Base-by-base conservation (phyloP, 768 basidiomycete species). In the Sarcomyxa edulis region DNA sequence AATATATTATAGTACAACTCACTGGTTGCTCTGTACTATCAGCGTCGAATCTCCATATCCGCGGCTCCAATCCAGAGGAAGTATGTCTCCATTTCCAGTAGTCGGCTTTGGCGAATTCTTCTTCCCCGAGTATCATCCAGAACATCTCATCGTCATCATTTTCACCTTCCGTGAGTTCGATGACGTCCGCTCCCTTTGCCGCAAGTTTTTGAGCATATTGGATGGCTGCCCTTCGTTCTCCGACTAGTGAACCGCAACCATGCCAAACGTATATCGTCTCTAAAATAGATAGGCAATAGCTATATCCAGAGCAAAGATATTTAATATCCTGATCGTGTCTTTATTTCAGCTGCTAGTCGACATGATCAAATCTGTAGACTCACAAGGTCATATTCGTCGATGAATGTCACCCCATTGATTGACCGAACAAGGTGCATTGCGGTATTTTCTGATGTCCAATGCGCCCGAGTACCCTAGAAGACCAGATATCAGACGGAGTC, bases 231-330 rank as follows among this genome's bases (percentile, higher is more conserved):
- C 65, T 48, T 40, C 77, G 73, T 58, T 92, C 89, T 22, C 48
- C 45, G 5, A 64, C 32, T 10, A 65, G 65, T 3, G 88, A 80
- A 18, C 89, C 89, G 37, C 74, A 66, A 3, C 89, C 89, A 53
- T 89, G 68, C 89, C 90, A 92, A 23, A 91, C 75, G 47, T 87
- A 90, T 25, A 83, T 61, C 2, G 76, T 75, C 24, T 76, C 76
- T 43, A 91, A 61, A 32, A 90, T 65, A 3, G 81, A 74, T 24
- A 88, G 46, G 48, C 85, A 89, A 54, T 84, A 90, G 48, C 84
- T 87, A 58, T 79, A 91, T n/a, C 73, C 89, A 7, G 88, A 90
- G 53, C 88, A 91, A 1, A 92, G 61, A 51, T 84, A 86, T 42
- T 64, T 72, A 46, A 82, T 61, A 40, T 56, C 66, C 84, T 83